Base-by-base conservation (phyloP, 2,329 filamentous ascomycete genomes). In the Arachnopeziza araneosa region DNA sequence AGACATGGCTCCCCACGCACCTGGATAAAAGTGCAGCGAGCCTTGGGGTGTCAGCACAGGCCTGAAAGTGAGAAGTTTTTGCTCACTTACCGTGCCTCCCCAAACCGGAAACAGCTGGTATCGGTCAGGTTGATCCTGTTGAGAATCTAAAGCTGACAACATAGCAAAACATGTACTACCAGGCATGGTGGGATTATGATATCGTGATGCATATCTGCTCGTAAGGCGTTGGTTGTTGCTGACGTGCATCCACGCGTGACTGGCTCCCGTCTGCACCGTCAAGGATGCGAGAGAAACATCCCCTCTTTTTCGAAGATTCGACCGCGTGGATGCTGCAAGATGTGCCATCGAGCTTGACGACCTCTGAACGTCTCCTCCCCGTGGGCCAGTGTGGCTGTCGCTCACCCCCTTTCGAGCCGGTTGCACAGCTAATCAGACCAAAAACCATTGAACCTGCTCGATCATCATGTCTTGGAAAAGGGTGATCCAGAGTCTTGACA, bases 131-230 rank as follows among this genome's bases (percentile, higher is more conserved):
- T 19, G 26, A 30, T 19, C 17, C 6, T 44, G 6, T 44, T 44
- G 17, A 12, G 36, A 44, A 3, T 44, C 36, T 12, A 44, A 44
- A 12, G 36, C 36, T 44, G 36, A 44, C 30, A 14, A 7, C 17
- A 19, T 19, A 17, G 10, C 17, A 14, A 19, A 44, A 12, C 3
- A 44, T 3, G 36, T 19, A 44, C 17, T 17, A 44, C 10, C 2
- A 14, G 36, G 12, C 6, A 19, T 17, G 36, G 36, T 17, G 36
- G 36, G 36, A 19, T 44, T 44, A 44, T 44, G 36, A 44, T 44
- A 44, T 44, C 36, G 36, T 44, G 51, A 59, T 57, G 57, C 48
- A 57, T 59, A 53, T 22, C 24, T 59, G 44, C 60, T 62, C 51
- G 54, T 52, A 59, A 56, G 55, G 54, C 60, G 51, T 57, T 59